Base-by-base conservation (phyloP, 805 yeast genomes). In the Pichia eremophila region DNA sequence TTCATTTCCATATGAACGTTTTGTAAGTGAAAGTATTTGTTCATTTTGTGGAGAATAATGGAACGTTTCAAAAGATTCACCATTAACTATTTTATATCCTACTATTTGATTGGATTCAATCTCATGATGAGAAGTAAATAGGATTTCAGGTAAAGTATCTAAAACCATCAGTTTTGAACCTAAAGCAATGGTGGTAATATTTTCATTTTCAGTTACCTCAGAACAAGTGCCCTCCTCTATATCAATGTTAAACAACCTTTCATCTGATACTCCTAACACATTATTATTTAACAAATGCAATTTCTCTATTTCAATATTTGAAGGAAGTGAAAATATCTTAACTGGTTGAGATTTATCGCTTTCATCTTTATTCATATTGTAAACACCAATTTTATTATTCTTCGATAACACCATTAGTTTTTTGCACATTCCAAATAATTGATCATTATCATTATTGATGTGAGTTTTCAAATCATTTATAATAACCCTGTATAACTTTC, bases 381-480 rank as follows among this genome's bases (percentile, higher is more conserved):
- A 57, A 1, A 76, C 78, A 10, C 71, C 60, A 1, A 81, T 44
- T 41, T 65, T 66, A 6, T 75, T 74, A 41, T 58, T 58, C 12
- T 58, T 54, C 0, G 78, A 70, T 3, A 72, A 66, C 0, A 68
- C 66, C 2, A 77, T 58, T 28, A 78, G 50, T 6, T 60, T 57
- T 48, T 77, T 77, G 8, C 62, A 56, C 34, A 73, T 68, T 1
- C 82, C 82, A 63, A 78, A 77, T 29, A 62, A 34, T 10, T 34
- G 15, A 34, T 10, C 10, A 14, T 34, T 34, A 34, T 12, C 36
- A 15, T 34, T 15, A 34, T 15, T 14, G 15, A 34, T 14, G 12
- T 14, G 17, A 34, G 17, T 10, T 14, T 34, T 8, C n/a, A 8
- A 15, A 8, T 15, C 17, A 8, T 34, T 34, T 14, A 34, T 14